These are phyloP conservation scores for Cucumis melo DNA, from an alignment of 306 rosid species.

Conservation along the genomic window DNA sequence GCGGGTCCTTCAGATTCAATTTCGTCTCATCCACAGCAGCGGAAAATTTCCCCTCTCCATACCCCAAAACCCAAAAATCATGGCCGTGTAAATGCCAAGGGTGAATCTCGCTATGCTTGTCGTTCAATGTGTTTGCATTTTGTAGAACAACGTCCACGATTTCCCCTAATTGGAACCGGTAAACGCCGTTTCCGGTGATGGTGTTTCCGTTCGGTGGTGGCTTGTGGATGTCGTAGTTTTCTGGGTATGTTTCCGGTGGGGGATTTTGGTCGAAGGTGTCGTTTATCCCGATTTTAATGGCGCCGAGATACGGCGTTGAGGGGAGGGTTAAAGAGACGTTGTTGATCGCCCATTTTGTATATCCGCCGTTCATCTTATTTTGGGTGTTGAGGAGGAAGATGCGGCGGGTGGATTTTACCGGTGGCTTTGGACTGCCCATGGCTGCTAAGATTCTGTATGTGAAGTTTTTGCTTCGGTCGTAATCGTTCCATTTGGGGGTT, in stretches of 20 bases:
- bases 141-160: constrained; percentile 56
- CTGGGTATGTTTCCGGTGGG: constrained; percentile 31
- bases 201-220: constrained; percentile 33
- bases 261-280: constrained; percentile 15
- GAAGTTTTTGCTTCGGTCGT: constrained; percentile 43
- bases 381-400: constrained; percentile 71
- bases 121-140: constrained; percentile 33
- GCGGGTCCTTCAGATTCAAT: constrained; percentile 55
- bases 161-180: constrained; percentile 15
- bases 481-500: constrained; percentile 59
- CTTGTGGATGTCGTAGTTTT: constrained; percentile 26
- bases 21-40: constrained; percentile 13
- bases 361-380: constrained; percentile 29
- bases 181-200: constrained; percentile 30
- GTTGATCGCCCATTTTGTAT: constrained; percentile 53
- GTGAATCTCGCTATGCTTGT: constrained; percentile 51
- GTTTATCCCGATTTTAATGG: constrained; percentile 24
- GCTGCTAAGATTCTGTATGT: constrained; percentile 31
- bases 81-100: constrained; percentile 96
- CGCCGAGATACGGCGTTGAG: constrained; percentile 49
- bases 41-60: constrained; percentile 63
- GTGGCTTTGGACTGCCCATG: constrained; percentile 54
- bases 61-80: constrained; percentile 79
- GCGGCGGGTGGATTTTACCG: constrained; percentile 19
- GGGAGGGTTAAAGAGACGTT: constrained; percentile 50